A percentile compares a stretch with the other conserved stretches of the same genome.
These are phyloP conservation scores for Lentinula boryana DNA, from an alignment of 768 basidiomycete species.

Conservation along the genomic window DNA sequence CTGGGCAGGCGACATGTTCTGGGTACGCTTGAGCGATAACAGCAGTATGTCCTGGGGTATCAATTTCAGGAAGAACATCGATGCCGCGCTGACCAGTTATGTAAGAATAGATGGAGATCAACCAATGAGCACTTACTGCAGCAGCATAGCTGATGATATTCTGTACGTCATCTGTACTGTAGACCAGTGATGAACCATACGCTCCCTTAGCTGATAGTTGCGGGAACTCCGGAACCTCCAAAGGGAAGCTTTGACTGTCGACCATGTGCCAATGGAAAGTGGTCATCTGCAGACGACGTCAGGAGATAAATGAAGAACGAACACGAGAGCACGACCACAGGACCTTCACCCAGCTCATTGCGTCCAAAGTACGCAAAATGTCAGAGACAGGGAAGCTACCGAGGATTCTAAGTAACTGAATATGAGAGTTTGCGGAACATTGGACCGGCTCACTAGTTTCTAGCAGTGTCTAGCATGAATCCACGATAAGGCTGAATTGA, in stretches of 20 bases:
- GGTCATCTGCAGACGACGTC: conserved; percentile 42
- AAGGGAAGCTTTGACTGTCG: conserved; percentile 78
- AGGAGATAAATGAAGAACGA: background rate
- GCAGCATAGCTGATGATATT: conserved; percentile 64
- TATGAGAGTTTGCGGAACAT: background rate
- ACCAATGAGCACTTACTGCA: conserved; percentile 39
- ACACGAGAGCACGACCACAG: conserved; percentile 9
- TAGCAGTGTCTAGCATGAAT: conserved; percentile 74
- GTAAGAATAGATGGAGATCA: background rate
- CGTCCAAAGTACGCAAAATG: conserved; percentile 64
- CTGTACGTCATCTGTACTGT: conserved; percentile 50
- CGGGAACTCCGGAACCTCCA: conserved; percentile 55
- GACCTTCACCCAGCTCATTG: conserved; percentile 73
- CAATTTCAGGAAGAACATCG: conserved; percentile 48
- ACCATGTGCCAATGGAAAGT: conserved; percentile 83
- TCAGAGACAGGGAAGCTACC: conserved; percentile 55
- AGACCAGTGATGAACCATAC: conserved; percentile 51
- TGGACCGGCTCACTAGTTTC: conserved; percentile 53
- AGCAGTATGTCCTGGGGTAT: conserved; percentile 71
- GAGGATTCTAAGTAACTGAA: background rate
- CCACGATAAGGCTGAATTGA: conserved; percentile 60
- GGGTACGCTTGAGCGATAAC: conserved; percentile 61
- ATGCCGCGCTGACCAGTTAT: conserved; percentile 49
- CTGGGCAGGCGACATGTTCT: conserved; percentile 65
- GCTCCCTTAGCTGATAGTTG: conserved; percentile 60